A percentile compares a stretch with the other conserved stretches of the same genome.
phyloP scores from a whole-genome alignment of 441 rosid species.

The Gossypium davidsonii region DNA sequence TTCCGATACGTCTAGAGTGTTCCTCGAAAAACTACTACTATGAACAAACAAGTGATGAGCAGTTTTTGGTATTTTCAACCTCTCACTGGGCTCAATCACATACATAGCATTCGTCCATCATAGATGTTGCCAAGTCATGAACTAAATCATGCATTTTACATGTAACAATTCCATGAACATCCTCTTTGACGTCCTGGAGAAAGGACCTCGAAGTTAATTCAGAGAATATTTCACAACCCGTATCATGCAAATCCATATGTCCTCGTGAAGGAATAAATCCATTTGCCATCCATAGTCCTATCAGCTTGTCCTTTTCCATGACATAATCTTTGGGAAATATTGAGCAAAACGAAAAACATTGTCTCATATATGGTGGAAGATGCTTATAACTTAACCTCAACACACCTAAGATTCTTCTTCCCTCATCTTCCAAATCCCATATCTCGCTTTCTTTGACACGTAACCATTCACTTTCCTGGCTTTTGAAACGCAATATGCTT shows the following conservation, averaged over 20 bases:
- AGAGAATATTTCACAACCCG: background rate
- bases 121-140: constrained; percentile 3
- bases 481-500: background rate
- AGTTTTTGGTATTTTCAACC: background rate
- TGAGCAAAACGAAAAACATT: background rate
- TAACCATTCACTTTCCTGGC: background rate
- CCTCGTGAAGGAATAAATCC: no score
- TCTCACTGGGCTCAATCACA: background rate
- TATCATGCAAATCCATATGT: no score
- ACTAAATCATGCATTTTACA: background rate
- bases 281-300: background rate
- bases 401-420: background rate
- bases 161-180: background rate
- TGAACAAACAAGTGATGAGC: background rate
- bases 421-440: background rate
- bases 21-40: no score
- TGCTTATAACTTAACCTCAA: constrained; percentile 1
- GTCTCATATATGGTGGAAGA: background rate
- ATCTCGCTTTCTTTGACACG: no score
- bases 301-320: background rate
- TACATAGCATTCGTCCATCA: background rate
- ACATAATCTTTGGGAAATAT: background rate
- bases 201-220: constrained; percentile 4
- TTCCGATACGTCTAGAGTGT: background rate
- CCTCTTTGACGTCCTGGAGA: background rate